phyloP scores from a whole-genome alignment of 2,329 filamentous ascomycete species.

The Blastomyces parvus region DNA sequence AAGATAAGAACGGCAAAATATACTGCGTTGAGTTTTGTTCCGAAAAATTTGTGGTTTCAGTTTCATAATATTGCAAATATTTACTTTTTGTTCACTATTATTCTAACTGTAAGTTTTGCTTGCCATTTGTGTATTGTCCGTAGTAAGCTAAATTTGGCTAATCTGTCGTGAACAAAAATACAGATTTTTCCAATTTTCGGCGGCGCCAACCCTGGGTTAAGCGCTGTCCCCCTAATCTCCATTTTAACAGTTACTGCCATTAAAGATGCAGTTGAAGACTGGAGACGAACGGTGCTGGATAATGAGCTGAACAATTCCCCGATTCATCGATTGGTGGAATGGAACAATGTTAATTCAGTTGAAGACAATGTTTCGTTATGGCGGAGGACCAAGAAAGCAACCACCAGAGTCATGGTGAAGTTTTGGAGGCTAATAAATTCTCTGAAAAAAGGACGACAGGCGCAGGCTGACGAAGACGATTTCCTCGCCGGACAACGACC shows the following conservation, averaged over 20 bases:
- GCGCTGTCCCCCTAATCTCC: conserved; percentile 83
- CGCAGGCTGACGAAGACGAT: conserved; percentile 36
- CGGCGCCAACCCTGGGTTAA: conserved; percentile 77
- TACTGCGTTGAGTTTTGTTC: conserved; percentile 85
- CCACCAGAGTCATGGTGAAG: conserved; percentile 52
- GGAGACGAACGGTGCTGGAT: conserved; percentile 79
- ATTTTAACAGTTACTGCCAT: conserved; percentile 81
- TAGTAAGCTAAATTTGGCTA: background rate
- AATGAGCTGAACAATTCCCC: conserved; percentile 93
- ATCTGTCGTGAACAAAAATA: conserved; percentile 4
- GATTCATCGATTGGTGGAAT: conserved; percentile 78
- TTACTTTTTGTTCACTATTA: conserved; percentile 94
- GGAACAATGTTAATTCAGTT: conserved; percentile 85
- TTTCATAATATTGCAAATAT: conserved; percentile 98
- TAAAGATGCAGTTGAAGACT: conserved; percentile 95
- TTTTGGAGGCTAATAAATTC: conserved; percentile 45
- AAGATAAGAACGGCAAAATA: conserved; percentile 98
- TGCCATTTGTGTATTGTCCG: conserved; percentile 6
- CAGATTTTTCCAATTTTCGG: conserved; percentile 97
- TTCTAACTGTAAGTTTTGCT: conserved; percentile 68
- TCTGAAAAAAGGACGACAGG: conserved; percentile 42
- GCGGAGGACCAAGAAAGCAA: conserved; percentile 86
- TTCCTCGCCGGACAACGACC: conserved; percentile 37
- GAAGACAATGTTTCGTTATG: conserved; percentile 78
- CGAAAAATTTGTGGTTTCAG: conserved; percentile 95